Evolutionary conservation across 2,329 filamentous ascomycete species (phyloP), one percentile per base, ranked within the genome.

Genomic region (Phyllosticta citriasiana): DNA sequence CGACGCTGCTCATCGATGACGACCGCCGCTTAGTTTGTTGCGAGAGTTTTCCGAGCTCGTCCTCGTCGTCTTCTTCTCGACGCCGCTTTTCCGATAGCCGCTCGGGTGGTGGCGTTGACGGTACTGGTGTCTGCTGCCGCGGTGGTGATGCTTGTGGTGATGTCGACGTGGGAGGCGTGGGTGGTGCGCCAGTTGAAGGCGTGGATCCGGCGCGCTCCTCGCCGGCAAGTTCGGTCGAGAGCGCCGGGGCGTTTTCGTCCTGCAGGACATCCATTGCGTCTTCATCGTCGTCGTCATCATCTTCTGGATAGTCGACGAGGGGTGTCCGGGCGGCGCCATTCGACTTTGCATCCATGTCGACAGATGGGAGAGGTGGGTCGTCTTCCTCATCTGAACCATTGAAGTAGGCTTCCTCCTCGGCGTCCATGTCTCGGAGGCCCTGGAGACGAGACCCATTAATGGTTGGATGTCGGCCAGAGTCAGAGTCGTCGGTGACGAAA

Each of bases 381-480:
- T 96, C 91, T 54, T 94, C 89, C 55, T 94, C 89, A 67, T 97
- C 92, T 0, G 89, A 91, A 0, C 84, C 85, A 68, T 96, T 93
- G 82, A 95, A 97, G 73, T 97, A 99, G 53, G 93, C 91, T 68
- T 97, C 93, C 72, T 97, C 90, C 10, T 87, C 85, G 5, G 87
- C 82, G 70, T 97, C 93, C 70, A 92, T 82, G 59, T 96, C 91
- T 69, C 90, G 90, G 71, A 95, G 82, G 53, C 84, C 86, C 65
- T 85, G 84, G 73, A 88, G 88, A 64, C 84, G 80, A 53, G 71
- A 72, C n/a, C 80, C 80, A 33, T 81, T 81, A 63, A 84, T 85
- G 60, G 82, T 72, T 47, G 79, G 74, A 47, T 75, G 67, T 55
- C 70, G 70, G 55, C 61, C 67, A 64, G 73, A 64, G 0, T 84